These are phyloP conservation scores for Nannochloropsis gaditana DNA, from an alignment of 108 stramenopile genomes.

Conservation along the genomic window DNA sequence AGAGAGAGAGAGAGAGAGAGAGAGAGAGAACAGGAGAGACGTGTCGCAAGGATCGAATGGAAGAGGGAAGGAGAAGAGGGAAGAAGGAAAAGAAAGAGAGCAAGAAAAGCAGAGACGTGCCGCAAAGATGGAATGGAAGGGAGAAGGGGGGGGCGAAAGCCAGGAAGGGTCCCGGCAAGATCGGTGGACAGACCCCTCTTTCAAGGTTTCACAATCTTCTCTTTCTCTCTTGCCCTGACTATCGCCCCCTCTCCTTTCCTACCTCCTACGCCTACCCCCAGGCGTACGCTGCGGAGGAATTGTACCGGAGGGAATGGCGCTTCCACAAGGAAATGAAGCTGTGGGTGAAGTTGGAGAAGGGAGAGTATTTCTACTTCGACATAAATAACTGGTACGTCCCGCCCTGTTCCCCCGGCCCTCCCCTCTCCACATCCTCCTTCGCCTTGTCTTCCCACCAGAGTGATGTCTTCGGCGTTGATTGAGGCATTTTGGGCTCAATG, in stretches of 20 bases:
- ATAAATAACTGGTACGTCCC: slow-evolving; percentile 39
- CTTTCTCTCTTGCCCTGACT: too few species aligned
- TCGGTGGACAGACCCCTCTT: not conserved
- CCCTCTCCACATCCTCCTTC: not conserved
- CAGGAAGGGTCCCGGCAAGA: not conserved
- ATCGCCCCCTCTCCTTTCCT: not conserved
- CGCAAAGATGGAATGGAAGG: not conserved
- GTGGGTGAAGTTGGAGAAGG: slow-evolving; percentile 61
- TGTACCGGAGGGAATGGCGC: slow-evolving; percentile 92
- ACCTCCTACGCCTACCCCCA: not conserved
- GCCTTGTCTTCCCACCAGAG: not conserved
- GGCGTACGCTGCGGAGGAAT: slow-evolving; percentile 93
- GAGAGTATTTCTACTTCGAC: slow-evolving; percentile 58
- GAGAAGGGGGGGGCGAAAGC: not conserved
- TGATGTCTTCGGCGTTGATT: too few species aligned
- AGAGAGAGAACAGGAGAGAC: too few species aligned
- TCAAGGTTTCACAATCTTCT: not conserved
- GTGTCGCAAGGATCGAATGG: too few species aligned
- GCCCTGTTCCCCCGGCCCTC: not conserved
- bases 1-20: not conserved
- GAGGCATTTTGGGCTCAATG: too few species aligned
- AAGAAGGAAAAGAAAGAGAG: not conserved
- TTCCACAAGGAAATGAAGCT: slow-evolving; percentile 89
- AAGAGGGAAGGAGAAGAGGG: not conserved
- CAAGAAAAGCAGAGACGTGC: not conserved